Evolutionary conservation across 306 rosid genomes (phyloP).

Genomic region (Citrullus amarus): DNA sequence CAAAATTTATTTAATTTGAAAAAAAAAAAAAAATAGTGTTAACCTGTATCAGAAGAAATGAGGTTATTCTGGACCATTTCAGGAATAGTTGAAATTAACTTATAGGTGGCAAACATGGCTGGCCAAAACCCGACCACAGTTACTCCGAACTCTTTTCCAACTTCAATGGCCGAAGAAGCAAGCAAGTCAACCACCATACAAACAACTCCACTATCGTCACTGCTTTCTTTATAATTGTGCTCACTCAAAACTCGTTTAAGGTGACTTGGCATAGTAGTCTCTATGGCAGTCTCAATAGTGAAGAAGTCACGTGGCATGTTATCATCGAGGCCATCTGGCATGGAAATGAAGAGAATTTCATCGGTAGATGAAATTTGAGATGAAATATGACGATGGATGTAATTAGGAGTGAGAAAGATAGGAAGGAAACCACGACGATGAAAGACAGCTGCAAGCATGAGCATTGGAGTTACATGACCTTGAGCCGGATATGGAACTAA

Average conservation of each 20-base stretch:
- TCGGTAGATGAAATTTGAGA: constrained; percentile 7
- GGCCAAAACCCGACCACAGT: constrained; percentile 77
- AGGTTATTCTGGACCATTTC: constrained; percentile 29
- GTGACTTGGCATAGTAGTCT: constrained; percentile 36
- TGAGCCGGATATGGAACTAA: constrained; percentile 86
- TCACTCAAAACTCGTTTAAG: constrained; percentile 26
- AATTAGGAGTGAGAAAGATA: constrained; percentile 32
- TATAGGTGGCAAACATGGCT: constrained; percentile 63
- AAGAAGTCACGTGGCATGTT: constrained; percentile 44
- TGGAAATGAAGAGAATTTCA: constrained; percentile 17
- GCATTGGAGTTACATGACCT: constrained; percentile 84
- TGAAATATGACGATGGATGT: constrained; percentile 27
- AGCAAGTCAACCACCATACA: constrained; percentile 62
- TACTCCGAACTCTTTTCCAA: constrained; percentile 24
- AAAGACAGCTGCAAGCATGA: constrained; percentile 42
- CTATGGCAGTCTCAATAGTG: constrained; percentile 47
- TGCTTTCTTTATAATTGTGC: neutral
- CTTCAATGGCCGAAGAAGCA: constrained; percentile 70
- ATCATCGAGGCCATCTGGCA: constrained; percentile 29
- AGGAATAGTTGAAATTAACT: constrained; percentile 43
- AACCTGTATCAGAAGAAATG: constrained; percentile 65
- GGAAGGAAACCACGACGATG: constrained; percentile 30
- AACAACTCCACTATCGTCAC: constrained; percentile 16
- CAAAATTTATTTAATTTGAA: neutral
- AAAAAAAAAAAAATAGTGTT: neutral